A percentile compares a stretch with the other conserved stretches of the same genome.
Evolutionary conservation across 306 rosid genomes (phyloP).

Genomic region (Trichosanthes truncata): DNA sequence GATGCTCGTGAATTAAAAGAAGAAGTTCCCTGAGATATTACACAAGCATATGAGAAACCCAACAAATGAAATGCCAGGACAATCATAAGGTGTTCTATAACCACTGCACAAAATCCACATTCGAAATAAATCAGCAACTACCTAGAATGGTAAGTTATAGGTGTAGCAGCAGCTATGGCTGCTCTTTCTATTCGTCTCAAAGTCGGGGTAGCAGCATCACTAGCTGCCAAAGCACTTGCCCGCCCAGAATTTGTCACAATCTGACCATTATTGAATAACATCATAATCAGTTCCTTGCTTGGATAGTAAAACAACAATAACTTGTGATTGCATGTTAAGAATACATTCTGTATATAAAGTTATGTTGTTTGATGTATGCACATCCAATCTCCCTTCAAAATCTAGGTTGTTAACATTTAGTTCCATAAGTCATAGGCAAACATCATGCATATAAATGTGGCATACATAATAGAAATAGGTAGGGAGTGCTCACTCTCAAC

Average conservation of each 20-base stretch:
- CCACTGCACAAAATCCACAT: not conserved
- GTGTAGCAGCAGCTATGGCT: conserved; percentile 99
- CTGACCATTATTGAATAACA: conserved; percentile 27
- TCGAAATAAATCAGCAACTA: conserved; percentile 19
- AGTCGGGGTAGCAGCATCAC: conserved; percentile 98
- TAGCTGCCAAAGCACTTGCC: conserved; percentile 91
- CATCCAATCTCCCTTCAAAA: not conserved
- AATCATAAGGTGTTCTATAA: not conserved
- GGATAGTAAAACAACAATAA: not conserved
- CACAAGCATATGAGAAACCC: conserved; percentile 5
- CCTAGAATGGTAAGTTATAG: conserved; percentile 93
- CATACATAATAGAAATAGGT: not conserved
- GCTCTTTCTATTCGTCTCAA: conserved; percentile 99
- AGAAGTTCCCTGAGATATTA: conserved; percentile 71
- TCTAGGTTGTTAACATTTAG: not conserved
- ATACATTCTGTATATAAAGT: not conserved
- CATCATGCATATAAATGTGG: not conserved
- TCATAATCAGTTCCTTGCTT: not conserved
- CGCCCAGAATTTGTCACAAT: conserved; percentile 97
- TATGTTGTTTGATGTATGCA: not conserved
- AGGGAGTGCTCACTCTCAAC: not conserved
- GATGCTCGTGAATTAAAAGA: conserved; percentile 88
- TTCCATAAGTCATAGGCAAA: not conserved
- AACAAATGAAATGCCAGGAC: conserved; percentile 10
- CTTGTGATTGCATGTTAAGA: not conserved